These are phyloP conservation scores for Vitis vinifera DNA, from an alignment of 164 flowering plant species.

Conservation along the genomic window DNA sequence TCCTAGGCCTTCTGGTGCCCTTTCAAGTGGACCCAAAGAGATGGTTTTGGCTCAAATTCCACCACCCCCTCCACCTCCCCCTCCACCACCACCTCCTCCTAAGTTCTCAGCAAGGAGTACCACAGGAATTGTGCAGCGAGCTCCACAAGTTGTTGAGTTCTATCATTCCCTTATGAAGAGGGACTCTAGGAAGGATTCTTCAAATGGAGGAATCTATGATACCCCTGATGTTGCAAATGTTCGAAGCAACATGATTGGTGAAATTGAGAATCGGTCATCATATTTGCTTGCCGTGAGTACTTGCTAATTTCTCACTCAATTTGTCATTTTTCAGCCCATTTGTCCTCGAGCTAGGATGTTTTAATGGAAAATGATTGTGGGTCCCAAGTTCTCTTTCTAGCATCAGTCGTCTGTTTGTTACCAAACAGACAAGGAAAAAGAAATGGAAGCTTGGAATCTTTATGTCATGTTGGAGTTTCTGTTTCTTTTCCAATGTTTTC, in stretches of 20 bases:
- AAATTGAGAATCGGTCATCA: conserved; percentile 90
- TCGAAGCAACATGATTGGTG: conserved; percentile 90
- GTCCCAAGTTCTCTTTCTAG: too few species aligned
- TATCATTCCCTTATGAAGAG: conserved; percentile 95
- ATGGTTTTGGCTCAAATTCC: conserved; percentile 30
- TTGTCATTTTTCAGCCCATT: background rate
- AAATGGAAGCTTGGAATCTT: too few species aligned
- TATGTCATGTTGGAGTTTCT: background rate
- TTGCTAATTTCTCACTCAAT: background rate
- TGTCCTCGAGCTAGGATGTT: background rate
- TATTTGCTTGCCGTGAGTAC: conserved; percentile 89
- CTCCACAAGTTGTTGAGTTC: conserved; percentile 91
- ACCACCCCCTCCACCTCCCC: conserved; percentile 74
- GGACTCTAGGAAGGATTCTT: conserved; percentile 75
- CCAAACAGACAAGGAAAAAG: too few species aligned
- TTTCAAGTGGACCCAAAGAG: conserved; percentile 36
- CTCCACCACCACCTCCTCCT: conserved; percentile 80
- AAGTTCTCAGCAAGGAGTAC: conserved; percentile 35
- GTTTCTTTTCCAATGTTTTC: background rate
- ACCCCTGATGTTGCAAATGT: conserved; percentile 62
- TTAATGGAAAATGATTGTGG: too few species aligned
- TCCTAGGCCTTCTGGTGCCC: conserved; percentile 65
- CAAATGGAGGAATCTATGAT: conserved; percentile 54
- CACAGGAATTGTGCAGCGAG: conserved; percentile 62
- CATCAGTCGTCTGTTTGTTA: too few species aligned